Evolutionary conservation across 116 monocot species (phyloP).

Genomic region (Dioscorea cayenensis): DNA sequence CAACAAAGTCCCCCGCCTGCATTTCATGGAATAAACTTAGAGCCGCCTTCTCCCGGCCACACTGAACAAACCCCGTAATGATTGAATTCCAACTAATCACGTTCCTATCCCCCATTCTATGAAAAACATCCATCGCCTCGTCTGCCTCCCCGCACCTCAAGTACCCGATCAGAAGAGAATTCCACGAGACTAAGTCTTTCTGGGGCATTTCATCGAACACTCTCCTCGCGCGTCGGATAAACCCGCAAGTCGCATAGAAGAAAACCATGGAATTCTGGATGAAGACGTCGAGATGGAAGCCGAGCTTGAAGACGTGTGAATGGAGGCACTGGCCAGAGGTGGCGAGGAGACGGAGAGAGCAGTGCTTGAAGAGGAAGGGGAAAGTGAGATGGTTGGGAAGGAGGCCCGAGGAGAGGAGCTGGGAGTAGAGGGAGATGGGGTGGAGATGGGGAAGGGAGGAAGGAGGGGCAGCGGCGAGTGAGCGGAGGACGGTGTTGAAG

Average conservation of each 20-base stretch:
- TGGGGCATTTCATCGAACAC: constrained; percentile 40
- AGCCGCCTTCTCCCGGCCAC: constrained; percentile 35
- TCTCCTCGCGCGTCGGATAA: not conserved
- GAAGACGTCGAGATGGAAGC: too few species aligned
- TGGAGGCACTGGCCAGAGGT: constrained; percentile 23
- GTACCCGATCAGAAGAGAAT: constrained; percentile 40
- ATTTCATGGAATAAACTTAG: constrained; percentile 44
- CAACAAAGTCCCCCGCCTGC: constrained; percentile 5
- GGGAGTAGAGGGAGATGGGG: constrained; percentile 27
- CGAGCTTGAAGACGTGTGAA: constrained; percentile 21
- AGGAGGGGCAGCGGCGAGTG: constrained; percentile 10
- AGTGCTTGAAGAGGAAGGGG: constrained; percentile 46
- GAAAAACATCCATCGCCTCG: constrained; percentile 25
- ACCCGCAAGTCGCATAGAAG: constrained; percentile 22
- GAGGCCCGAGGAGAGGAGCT: constrained; percentile 16
- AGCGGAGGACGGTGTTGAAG: constrained; percentile 41
- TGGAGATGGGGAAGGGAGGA: not conserved
- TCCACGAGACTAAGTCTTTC: constrained; percentile 33
- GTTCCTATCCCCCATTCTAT: constrained; percentile 29
- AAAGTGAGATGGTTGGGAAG: constrained; percentile 55
- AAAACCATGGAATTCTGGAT: constrained; percentile 27
- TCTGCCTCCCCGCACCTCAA: constrained; percentile 42
- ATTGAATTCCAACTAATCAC: constrained; percentile 48
- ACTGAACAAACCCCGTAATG: constrained; percentile 39
- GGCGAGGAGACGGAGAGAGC: constrained; percentile 4